A percentile compares a stretch with the other conserved stretches of the same genome.
Conservation (phyloP, 2,329 filamentous ascomycete genomes). For the Coniochaeta sp. region DNA sequence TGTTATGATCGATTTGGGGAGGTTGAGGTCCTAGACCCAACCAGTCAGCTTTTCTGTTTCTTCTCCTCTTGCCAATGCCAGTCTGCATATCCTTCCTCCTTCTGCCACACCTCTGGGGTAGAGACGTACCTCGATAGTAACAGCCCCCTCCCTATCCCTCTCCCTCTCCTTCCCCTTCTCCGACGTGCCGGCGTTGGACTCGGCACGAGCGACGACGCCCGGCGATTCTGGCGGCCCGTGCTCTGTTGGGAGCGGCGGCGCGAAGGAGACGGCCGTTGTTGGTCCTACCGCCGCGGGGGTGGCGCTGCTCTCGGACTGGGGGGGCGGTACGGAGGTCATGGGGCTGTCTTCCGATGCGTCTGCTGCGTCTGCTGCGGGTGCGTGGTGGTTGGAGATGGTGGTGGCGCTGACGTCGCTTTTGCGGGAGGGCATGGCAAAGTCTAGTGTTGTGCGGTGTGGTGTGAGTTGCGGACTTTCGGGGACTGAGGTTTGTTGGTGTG, state of each 20-base stretch:
- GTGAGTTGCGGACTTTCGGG: neutral
- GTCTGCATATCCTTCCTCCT: slow-evolving; percentile 17
- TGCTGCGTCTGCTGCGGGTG: too few relatives aligned
- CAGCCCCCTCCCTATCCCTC: slow-evolving; percentile 32
- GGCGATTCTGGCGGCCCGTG: neutral
- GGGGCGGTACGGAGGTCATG: slow-evolving; percentile 6
- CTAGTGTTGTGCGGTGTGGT: neutral
- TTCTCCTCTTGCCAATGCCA: slow-evolving; percentile 24
- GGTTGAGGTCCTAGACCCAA: slow-evolving; percentile 55
- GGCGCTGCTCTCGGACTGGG: too few relatives aligned
- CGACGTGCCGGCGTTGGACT: slow-evolving; percentile 12
- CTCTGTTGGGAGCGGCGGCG: neutral
- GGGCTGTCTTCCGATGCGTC: slow-evolving; percentile 26
- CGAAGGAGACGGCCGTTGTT: slow-evolving; percentile 9
- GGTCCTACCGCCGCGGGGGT: slow-evolving; percentile 8
- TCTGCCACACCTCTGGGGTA: slow-evolving; percentile 3
- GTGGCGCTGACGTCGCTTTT: slow-evolving; percentile 45
- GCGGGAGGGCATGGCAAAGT: slow-evolving; percentile 41
- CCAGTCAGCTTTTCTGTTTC: slow-evolving; percentile 37
- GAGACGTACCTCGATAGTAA: slow-evolving; percentile 46
- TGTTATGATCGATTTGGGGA: slow-evolving; percentile 77
- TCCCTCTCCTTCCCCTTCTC: slow-evolving; percentile 21
- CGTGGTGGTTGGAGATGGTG: too few relatives aligned
- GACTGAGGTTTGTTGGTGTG: too few relatives aligned
- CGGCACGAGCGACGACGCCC: slow-evolving; percentile 1